These are phyloP conservation scores for Ballota nigra DNA, from an alignment of 257 asterid species.

Conservation along the genomic window DNA sequence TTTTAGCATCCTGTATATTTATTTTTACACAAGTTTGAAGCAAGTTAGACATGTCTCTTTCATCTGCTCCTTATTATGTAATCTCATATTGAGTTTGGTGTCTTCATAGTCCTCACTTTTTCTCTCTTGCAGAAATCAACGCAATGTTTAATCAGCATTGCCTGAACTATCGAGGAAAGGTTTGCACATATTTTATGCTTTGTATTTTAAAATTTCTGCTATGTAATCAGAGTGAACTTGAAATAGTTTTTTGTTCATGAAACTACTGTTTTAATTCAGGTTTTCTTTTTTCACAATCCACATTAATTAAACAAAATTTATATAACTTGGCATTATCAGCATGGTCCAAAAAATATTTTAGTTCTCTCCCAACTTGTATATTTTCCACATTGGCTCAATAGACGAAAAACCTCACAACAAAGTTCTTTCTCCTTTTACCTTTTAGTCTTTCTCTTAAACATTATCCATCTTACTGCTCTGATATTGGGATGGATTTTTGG, in stretches of 20 bases:
- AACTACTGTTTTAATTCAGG: not conserved
- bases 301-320: not conserved
- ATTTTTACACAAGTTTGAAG: not conserved
- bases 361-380: not conserved
- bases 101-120: conserved; percentile 8
- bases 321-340: not conserved
- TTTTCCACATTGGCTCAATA: not conserved
- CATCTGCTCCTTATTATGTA: not conserved
- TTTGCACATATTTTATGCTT: conserved; percentile 31
- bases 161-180: conserved; percentile 86
- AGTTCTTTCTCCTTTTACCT: not conserved
- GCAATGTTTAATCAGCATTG: conserved; percentile 79
- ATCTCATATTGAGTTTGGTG: conserved; percentile 9
- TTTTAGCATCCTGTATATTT: not conserved
- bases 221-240: not conserved
- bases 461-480: not conserved
- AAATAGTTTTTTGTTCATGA: not conserved
- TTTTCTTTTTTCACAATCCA: not conserved
- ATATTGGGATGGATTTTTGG: not conserved
- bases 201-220: conserved; percentile 9
- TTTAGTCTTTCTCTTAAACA: not conserved
- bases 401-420: not conserved
- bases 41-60: conserved; percentile 9
- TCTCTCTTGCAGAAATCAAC: conserved; percentile 64
- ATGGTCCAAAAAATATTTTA: not conserved